Base-by-base conservation (phyloP, 306 rosid genomes). In the Aeschynomene evenia region DNA sequence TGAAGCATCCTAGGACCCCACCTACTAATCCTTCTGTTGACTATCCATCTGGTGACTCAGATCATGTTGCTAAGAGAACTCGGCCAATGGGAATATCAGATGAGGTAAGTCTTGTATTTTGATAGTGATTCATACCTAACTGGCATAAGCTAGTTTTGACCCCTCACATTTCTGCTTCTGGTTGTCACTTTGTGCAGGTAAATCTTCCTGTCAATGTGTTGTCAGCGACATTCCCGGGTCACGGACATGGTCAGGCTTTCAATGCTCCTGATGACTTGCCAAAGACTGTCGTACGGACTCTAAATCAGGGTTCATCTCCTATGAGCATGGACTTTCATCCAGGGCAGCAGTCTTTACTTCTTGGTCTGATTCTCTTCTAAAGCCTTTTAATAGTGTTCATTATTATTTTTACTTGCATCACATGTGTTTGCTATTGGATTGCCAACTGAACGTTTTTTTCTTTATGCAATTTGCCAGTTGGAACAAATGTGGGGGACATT, bases 301-400 rank as follows among this genome's bases (percentile, higher is more conserved):
- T 94, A 66, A 88, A 88, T 63, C 99, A 91, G 85, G 99, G 97
- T 65, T 94, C 99, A 57, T 78, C 92, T 56, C 99, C 99, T 36
- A 88, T 88, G 99, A 94, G 97, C 96, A 88, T 94, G 99, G 99
- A 94, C 78, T 94, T 94, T 52, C 99, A 94, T 87, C 99, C 99
- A 46, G 64, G 71, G 65, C 96, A 94, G 76, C 99, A 87, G 78
- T 82, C 97, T 40, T 67, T 94, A 55, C 99, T 94, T 79, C 97
- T 94, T 76, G 99, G 99, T 94, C 46, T 51, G 86, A 67, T 21
- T 50, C 72, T 74, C 31, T 46, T 70, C 57, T 49, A 34, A 21
- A 40, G 58, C 70, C 39, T 51, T 48, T 33, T 63, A 66, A 56
- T 37, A 19, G 19, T 69, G 31, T 71, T 36, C 42, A 16, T 39